These are phyloP conservation scores for Ascocoryne sarcoides DNA, from an alignment of 2,329 filamentous ascomycete species.

Conservation along the genomic window DNA sequence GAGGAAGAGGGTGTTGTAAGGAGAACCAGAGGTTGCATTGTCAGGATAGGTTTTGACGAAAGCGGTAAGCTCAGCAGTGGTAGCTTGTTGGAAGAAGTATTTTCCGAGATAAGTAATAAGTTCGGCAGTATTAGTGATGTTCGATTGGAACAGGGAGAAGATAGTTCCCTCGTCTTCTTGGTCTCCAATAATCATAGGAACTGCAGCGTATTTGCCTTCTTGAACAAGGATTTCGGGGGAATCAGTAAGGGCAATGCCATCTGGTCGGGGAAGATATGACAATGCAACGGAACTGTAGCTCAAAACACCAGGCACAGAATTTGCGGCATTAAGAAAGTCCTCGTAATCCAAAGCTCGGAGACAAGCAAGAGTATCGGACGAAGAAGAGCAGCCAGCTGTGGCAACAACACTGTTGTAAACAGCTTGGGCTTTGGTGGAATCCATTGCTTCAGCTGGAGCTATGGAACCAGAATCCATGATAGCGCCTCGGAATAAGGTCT, in stretches of 20 bases:
- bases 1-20: slow-evolving; percentile 59
- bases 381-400: slow-evolving; percentile 50
- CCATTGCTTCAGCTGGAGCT: slow-evolving; percentile 53
- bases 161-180: slow-evolving; percentile 77
- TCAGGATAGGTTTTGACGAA: slow-evolving; percentile 56
- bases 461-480: slow-evolving; percentile 71
- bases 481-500: slow-evolving; percentile 62
- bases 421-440: slow-evolving; percentile 55
- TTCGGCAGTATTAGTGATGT: slow-evolving; percentile 52
- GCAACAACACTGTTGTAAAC: slow-evolving; percentile 54
- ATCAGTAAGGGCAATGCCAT: slow-evolving; percentile 51
- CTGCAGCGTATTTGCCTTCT: slow-evolving; percentile 45
- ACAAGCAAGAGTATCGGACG: slow-evolving; percentile 52
- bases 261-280: slow-evolving; percentile 66
- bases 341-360: slow-evolving; percentile 53
- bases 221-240: slow-evolving; percentile 52
- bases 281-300: slow-evolving; percentile 61
- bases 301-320: slow-evolving; percentile 60
- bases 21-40: slow-evolving; percentile 46
- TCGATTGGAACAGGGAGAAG: slow-evolving; percentile 60
- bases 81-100: slow-evolving; percentile 52
- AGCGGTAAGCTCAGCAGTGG: slow-evolving; percentile 38
- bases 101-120: slow-evolving; percentile 52
- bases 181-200: slow-evolving; percentile 60
- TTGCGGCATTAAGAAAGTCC: slow-evolving; percentile 55